These are phyloP conservation scores for Trichoderma brevicompactum DNA, from an alignment of 2,329 filamentous ascomycete genomes.

Conservation along the genomic window DNA sequence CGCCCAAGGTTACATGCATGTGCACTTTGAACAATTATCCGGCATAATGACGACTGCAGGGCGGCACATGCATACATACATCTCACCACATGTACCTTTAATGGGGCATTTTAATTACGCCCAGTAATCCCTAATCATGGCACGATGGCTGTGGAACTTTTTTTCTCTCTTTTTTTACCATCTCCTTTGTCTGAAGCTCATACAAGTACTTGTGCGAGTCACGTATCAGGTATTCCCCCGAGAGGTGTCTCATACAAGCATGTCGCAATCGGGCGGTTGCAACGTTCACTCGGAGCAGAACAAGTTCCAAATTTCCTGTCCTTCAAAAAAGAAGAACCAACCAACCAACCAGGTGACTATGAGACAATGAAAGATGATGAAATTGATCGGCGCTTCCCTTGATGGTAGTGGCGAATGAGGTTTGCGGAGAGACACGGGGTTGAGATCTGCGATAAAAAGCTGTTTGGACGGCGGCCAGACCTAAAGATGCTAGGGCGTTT, in stretches of 20 bases:
- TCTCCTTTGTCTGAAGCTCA: neutral
- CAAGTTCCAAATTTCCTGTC: neutral
- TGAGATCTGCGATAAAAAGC: neutral
- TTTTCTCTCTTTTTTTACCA: neutral
- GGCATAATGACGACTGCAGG: conserved; percentile 18
- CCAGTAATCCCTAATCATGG: conserved; percentile 12
- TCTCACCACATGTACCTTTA: conserved; percentile 15
- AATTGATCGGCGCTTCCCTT: conserved; percentile 15
- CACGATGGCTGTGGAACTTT: neutral
- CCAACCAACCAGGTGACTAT: neutral
- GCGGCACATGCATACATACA: conserved; percentile 9
- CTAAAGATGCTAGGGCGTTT: conserved; percentile 3
- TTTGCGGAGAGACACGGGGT: conserved; percentile 14
- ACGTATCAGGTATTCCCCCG: neutral
- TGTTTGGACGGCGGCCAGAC: neutral
- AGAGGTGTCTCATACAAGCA: neutral
- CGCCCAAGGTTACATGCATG: conserved; percentile 1
- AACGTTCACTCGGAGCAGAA: neutral
- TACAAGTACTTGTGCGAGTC: neutral
- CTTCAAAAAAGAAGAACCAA: neutral
- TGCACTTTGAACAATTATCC: conserved; percentile 3
- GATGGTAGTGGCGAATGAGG: conserved; percentile 3
- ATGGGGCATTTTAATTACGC: conserved; percentile 18
- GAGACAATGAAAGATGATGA: neutral
- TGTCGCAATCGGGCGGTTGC: neutral